These are phyloP conservation scores for Hyaloscypha finlandica DNA, from an alignment of 495 filamentous ascomycete species.

Conservation along the genomic window DNA sequence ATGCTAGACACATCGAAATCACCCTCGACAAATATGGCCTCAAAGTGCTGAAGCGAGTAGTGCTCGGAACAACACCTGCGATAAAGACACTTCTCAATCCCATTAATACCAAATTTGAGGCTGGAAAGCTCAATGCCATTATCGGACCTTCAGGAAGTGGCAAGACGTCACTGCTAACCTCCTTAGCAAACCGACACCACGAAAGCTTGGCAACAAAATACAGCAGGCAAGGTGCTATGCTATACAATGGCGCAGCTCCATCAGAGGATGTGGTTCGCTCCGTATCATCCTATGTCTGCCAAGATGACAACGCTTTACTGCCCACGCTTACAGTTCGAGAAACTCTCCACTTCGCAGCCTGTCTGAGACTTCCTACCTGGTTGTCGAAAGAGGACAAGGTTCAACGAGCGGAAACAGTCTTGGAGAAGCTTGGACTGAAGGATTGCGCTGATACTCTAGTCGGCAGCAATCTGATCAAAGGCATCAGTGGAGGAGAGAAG, in stretches of 20 bases:
- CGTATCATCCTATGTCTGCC: conserved; percentile 70
- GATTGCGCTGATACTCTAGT: conserved; percentile 75
- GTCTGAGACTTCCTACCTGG: conserved; percentile 64
- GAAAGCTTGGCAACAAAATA: conserved; percentile 56
- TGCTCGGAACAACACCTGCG: conserved; percentile 43
- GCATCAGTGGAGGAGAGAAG: conserved; percentile 77
- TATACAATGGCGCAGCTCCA: conserved; percentile 65
- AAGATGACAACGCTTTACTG: conserved; percentile 71
- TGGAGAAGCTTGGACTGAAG: conserved; percentile 72
- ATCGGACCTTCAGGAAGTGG: conserved; percentile 77
- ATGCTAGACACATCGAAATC: conserved; percentile 58
- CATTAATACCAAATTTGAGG: conserved; percentile 59
- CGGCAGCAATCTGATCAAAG: conserved; percentile 68
- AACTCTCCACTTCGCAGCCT: conserved; percentile 66
- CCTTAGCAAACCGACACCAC: conserved; percentile 62
- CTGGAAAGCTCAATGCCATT: conserved; percentile 68
- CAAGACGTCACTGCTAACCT: conserved; percentile 69
- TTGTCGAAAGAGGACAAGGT: conserved; percentile 65
- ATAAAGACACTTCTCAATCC: conserved; percentile 60
- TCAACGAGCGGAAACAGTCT: conserved; percentile 64
- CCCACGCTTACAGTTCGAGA: conserved; percentile 73
- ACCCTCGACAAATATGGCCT: conserved; percentile 61
- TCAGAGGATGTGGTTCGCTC: conserved; percentile 65
- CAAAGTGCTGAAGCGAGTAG: conserved; percentile 56
- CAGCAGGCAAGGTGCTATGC: conserved; percentile 53